Evolutionary conservation across 2,329 filamentous ascomycete genomes (phyloP).

Genomic region (Rhytidhysteron rufulum): DNA sequence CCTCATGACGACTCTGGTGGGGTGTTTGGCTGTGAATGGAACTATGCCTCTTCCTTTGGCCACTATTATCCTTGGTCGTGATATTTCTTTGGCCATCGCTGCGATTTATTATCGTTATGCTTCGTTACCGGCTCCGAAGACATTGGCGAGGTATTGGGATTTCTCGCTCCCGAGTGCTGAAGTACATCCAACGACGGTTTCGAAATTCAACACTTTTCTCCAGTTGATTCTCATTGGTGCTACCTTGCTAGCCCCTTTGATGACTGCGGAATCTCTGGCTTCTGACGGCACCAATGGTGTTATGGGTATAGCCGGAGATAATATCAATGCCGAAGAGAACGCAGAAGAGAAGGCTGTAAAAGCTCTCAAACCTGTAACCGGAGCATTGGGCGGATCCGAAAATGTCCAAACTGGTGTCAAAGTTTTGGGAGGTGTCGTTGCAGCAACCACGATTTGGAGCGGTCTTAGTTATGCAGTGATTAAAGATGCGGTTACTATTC

Average conservation of each 20-base stretch:
- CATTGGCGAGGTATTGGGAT: slow-evolving; percentile 91
- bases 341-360: slow-evolving; percentile 6
- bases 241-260: slow-evolving; percentile 74
- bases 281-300: slow-evolving; percentile 46
- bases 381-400: slow-evolving; percentile 24
- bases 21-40: slow-evolving; percentile 79
- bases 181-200: slow-evolving; percentile 77
- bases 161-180: slow-evolving; percentile 87
- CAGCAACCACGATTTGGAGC: slow-evolving; percentile 87
- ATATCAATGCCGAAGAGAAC: too few relatives aligned
- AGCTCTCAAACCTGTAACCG: slow-evolving; percentile 20
- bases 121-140: slow-evolving; percentile 88
- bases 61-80: slow-evolving; percentile 83
- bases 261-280: slow-evolving; percentile 55
- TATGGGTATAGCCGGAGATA: too few relatives aligned
- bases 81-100: slow-evolving; percentile 75
- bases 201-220: slow-evolving; percentile 87
- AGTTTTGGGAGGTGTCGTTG: slow-evolving; percentile 70
- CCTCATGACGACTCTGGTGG: slow-evolving; percentile 89
- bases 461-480: slow-evolving; percentile 87
- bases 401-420: slow-evolving; percentile 33
- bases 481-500: slow-evolving; percentile 87
- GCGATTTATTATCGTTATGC: slow-evolving; percentile 97
- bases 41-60: slow-evolving; percentile 82
- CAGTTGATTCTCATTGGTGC: slow-evolving; percentile 83